Evolutionary conservation across 805 yeast genomes (phyloP).

Genomic region (Yarrowia bubula): DNA sequence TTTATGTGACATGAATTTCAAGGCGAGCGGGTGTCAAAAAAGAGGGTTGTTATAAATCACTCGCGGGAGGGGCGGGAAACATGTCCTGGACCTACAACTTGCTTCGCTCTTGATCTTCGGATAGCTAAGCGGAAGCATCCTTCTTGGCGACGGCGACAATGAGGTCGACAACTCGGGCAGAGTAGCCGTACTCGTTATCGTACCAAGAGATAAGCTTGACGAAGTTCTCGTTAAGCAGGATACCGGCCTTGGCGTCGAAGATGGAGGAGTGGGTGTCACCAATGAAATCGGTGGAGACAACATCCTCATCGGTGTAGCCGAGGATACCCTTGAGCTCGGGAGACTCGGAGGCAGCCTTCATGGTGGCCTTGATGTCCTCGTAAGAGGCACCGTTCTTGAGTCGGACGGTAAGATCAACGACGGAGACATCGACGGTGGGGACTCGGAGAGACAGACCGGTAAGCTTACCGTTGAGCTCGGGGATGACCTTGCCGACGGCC

Average conservation of each 20-base stretch:
- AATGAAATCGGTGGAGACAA: slow-evolving; percentile 86
- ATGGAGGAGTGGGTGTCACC: slow-evolving; percentile 81
- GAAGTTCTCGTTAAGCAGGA: slow-evolving; percentile 79
- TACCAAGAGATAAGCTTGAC: slow-evolving; percentile 93
- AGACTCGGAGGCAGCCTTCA: slow-evolving; percentile 76
- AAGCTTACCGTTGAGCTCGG: slow-evolving; percentile 85
- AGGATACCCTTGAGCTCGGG: slow-evolving; percentile 68
- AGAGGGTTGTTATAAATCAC: slow-evolving; percentile 21
- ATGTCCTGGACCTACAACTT: slow-evolving; percentile 27
- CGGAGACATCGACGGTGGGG: slow-evolving; percentile 90
- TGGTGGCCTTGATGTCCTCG: slow-evolving; percentile 75
- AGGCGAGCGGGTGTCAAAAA: slow-evolving; percentile 27
- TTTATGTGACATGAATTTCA: slow-evolving; percentile 27
- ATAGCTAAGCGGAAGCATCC: slow-evolving; percentile 28
- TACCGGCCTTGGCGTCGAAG: slow-evolving; percentile 91
- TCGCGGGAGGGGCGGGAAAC: slow-evolving; percentile 24
- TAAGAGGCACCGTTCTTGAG: slow-evolving; percentile 72
- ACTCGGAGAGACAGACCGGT: slow-evolving; percentile 94
- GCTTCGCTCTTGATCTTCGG: slow-evolving; percentile 28
- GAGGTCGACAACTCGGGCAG: slow-evolving; percentile 92
- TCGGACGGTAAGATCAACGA: slow-evolving; percentile 87
- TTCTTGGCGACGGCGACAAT: slow-evolving; percentile 71
- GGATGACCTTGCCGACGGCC: slow-evolving; percentile 95
- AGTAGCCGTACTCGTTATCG: slow-evolving; percentile 95
- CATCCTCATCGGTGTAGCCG: slow-evolving; percentile 90